Conservation (phyloP, 108 stramenopile species). For the Seminavis robusta region DNA sequence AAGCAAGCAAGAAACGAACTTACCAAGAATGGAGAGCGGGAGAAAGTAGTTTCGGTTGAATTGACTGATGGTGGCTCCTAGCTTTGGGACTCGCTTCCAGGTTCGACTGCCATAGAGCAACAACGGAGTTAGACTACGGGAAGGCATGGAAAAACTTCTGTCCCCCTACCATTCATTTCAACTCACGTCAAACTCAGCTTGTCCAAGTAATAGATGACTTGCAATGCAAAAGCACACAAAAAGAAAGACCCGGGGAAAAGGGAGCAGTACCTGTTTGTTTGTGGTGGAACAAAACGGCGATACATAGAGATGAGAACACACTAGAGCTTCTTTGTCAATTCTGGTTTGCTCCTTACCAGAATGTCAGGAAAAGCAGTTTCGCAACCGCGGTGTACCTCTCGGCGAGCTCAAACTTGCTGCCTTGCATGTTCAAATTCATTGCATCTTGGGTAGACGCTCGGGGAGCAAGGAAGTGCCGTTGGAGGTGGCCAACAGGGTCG, state of each 20-base stretch:
- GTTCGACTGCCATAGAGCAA: no score
- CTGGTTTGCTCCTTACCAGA: no score
- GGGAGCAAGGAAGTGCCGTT: conserved; percentile 76
- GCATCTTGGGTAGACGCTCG: conserved; percentile 71
- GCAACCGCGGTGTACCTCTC: conserved; percentile 53
- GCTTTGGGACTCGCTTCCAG: conserved; percentile 71
- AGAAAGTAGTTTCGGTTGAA: conserved; percentile 78
- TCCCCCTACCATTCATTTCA: no score
- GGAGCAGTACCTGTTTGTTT: no score
- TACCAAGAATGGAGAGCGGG: conserved; percentile 51
- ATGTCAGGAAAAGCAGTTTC: conserved; percentile 65
- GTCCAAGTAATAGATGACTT: conserved; percentile 69
- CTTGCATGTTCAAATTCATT: conserved; percentile 78
- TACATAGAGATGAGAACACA: no score
- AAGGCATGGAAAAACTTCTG: no score
- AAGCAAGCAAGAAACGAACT: no score
- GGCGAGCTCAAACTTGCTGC: conserved; percentile 69
- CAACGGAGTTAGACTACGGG: no score
- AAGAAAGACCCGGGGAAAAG: conserved; percentile 77
- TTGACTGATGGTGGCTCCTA: conserved; percentile 57
- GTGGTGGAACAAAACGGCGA: no score
- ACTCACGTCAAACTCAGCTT: conserved; percentile 76
- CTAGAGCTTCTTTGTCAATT: no score
- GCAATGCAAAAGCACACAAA: conserved; percentile 65
- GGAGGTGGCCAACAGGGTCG: conserved; percentile 43